A percentile compares a stretch with the other conserved stretches of the same genome.
Evolutionary conservation across 2,329 filamentous ascomycete species (phyloP).

Genomic region (Penicillium sp.): DNA sequence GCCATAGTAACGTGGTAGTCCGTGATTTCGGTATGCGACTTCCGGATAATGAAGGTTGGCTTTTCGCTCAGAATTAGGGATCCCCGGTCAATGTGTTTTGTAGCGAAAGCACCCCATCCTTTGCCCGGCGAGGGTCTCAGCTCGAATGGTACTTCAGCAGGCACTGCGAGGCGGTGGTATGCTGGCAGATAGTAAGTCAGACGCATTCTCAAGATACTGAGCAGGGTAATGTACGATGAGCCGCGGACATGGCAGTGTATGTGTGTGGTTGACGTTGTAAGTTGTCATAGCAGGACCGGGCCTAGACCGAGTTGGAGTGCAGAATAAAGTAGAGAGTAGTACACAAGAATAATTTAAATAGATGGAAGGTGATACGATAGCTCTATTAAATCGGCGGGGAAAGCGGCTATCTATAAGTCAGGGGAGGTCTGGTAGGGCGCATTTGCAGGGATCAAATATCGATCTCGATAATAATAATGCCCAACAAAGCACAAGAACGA

Average conservation of each 20-base stretch:
- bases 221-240: not conserved
- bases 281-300: not conserved
- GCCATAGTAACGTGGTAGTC: not conserved
- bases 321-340: not conserved
- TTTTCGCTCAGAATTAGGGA: not conserved
- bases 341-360: too few species aligned
- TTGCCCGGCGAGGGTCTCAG: not conserved
- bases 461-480: not conserved
- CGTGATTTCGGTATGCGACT: not conserved
- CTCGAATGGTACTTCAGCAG: not conserved
- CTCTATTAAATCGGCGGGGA: not conserved
- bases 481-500: not conserved
- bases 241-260: not conserved
- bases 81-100: not conserved
- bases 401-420: not conserved
- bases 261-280: not conserved
- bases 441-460: not conserved
- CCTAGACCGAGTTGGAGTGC: not conserved
- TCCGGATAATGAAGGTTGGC: not conserved
- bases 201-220: not conserved
- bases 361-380: not conserved
- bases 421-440: not conserved
- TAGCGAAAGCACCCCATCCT: not conserved
- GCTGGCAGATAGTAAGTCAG: not conserved
- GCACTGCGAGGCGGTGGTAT: not conserved